Conservation (phyloP, 495 filamentous ascomycete species). For the Aspergillus saccharolyticus region DNA sequence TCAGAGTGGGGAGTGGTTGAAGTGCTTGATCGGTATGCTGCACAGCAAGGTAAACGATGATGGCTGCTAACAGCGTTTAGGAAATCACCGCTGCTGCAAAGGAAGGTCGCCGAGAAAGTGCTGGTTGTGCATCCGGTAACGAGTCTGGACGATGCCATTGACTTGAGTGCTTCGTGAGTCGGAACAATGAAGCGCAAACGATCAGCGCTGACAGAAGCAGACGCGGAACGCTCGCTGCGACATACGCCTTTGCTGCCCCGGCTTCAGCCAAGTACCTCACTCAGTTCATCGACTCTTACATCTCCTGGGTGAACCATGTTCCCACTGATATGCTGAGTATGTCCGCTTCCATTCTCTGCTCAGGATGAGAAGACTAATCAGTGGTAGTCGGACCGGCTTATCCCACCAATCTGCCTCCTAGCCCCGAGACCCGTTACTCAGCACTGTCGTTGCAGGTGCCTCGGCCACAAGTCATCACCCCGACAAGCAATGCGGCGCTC, state of each 20-base stretch:
- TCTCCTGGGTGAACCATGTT: constrained; percentile 49
- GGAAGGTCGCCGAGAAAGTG: constrained; percentile 30
- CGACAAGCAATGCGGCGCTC: constrained; percentile 9
- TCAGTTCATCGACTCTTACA: constrained; percentile 43
- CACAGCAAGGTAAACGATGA: neutral
- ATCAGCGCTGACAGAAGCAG: constrained; percentile 16
- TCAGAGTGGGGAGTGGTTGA: constrained; percentile 30
- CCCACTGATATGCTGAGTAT: constrained; percentile 40
- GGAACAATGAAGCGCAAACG: neutral
- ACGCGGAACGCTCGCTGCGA: constrained; percentile 33
- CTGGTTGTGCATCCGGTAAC: constrained; percentile 34
- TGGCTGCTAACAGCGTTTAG: constrained; percentile 3
- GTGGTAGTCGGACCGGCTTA: constrained; percentile 36
- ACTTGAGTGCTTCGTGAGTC: constrained; percentile 28
- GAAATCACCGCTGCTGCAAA: constrained; percentile 22
- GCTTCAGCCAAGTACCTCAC: constrained; percentile 47
- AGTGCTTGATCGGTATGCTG: constrained; percentile 24
- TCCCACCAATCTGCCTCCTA: constrained; percentile 24
- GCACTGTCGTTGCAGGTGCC: constrained; percentile 33
- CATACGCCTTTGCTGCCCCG: constrained; percentile 46
- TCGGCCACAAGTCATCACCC: constrained; percentile 34
- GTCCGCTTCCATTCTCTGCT: neutral
- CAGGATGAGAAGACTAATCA: neutral
- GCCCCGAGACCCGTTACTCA: constrained; percentile 33
- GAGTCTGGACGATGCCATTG: constrained; percentile 45